A percentile compares a stretch with the other conserved stretches of the same genome.
Conservation (phyloP, 306 rosid genomes). For the Coriaria nepalensis region DNA sequence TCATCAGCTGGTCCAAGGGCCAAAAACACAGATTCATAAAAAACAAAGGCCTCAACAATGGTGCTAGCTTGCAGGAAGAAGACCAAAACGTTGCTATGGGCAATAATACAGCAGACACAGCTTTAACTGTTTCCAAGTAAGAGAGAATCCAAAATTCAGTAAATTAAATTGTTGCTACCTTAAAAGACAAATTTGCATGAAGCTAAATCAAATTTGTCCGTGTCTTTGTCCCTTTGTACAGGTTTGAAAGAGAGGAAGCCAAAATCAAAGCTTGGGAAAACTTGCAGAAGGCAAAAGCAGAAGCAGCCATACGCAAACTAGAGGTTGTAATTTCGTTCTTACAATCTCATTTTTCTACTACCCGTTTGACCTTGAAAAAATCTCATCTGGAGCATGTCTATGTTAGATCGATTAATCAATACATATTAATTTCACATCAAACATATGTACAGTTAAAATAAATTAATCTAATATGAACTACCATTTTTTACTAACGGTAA, state of each 20-base stretch:
- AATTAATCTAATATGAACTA: too few species aligned
- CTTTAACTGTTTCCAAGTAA: slow-evolving; percentile 45
- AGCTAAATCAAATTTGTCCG: neutral
- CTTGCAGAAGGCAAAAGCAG: slow-evolving; percentile 81
- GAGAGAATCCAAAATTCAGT: slow-evolving; percentile 4
- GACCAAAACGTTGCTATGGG: slow-evolving; percentile 22
- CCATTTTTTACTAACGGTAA: slow-evolving; percentile 9
- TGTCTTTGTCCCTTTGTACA: slow-evolving; percentile 14
- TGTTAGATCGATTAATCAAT: too few species aligned
- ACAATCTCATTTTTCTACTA: neutral
- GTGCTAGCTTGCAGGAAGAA: slow-evolving; percentile 20
- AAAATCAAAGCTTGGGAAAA: slow-evolving; percentile 86
- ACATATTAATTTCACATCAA: too few species aligned
- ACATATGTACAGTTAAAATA: too few species aligned
- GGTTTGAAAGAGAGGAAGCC: slow-evolving; percentile 70
- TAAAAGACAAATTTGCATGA: neutral
- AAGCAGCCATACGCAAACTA: slow-evolving; percentile 65
- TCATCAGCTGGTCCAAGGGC: slow-evolving; percentile 29
- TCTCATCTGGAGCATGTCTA: too few species aligned
- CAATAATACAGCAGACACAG: slow-evolving; percentile 33
- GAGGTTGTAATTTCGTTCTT: slow-evolving; percentile 35
- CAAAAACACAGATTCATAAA: slow-evolving; percentile 16
- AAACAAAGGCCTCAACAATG: slow-evolving; percentile 14
- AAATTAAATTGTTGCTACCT: neutral
- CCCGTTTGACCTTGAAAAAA: neutral